A percentile compares a stretch with the other conserved stretches of the same genome.
phyloP scores from a whole-genome alignment of 768 basidiomycete species.

The Amanita exitialis region DNA sequence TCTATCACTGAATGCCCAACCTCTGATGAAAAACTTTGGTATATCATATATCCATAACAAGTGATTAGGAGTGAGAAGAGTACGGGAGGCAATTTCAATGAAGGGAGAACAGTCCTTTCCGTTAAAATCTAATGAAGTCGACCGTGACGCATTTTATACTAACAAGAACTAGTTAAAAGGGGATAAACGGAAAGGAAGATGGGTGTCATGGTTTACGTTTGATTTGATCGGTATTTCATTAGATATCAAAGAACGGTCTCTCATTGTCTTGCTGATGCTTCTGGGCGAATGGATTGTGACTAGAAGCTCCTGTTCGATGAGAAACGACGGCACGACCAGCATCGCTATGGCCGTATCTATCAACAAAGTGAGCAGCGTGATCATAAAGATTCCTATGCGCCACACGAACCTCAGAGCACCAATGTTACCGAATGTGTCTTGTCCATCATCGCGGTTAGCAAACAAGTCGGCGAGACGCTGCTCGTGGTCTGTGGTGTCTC shows the following conservation, averaged over 20 bases:
- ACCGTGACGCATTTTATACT: no score
- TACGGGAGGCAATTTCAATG: no score
- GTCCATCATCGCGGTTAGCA: conserved; percentile 83
- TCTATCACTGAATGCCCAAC: no score
- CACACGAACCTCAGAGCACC: conserved; percentile 56
- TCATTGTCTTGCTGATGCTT: conserved; percentile 51
- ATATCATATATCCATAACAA: no score
- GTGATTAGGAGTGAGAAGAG: no score
- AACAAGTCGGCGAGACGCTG: conserved; percentile 75
- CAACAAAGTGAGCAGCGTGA: background rate
- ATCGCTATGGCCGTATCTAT: conserved; percentile 49
- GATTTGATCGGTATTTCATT: conserved; percentile 2
- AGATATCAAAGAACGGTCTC: conserved; percentile 79
- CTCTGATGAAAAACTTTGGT: no score
- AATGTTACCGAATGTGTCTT: conserved; percentile 92
- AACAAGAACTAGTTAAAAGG: background rate
- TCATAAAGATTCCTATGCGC: background rate
- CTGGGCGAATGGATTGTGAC: conserved; percentile 60
- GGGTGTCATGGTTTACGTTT: background rate
- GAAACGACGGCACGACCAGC: conserved; percentile 33
- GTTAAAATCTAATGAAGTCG: background rate
- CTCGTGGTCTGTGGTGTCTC: conserved; percentile 46
- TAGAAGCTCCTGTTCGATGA: conserved; percentile 36
- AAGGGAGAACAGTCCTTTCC: background rate
- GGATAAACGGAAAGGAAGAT: background rate